These are phyloP conservation scores for Farysia itapuensis DNA, from an alignment of 1,284 basidiomycete genomes.

Conservation along the genomic window DNA sequence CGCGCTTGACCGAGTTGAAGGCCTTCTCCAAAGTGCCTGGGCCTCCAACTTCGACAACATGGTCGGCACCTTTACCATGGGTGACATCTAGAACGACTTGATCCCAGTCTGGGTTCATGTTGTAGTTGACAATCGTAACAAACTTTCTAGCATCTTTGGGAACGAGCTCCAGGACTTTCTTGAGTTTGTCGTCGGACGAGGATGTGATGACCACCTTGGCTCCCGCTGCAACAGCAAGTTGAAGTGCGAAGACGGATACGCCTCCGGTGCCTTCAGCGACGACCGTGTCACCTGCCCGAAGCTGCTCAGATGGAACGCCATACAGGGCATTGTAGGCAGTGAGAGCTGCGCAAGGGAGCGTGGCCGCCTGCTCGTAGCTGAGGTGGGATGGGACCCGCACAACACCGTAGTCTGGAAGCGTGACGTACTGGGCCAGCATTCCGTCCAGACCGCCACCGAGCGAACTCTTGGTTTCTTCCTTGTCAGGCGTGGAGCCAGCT, in stretches of 20 bases:
- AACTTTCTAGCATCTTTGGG: conserved; percentile 39
- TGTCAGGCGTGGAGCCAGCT: conserved; percentile 54
- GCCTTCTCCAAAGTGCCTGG: conserved; percentile 64
- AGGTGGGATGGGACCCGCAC: conserved; percentile 62
- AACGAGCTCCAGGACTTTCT: conserved; percentile 47
- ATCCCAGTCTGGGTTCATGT: conserved; percentile 66
- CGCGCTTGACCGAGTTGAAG: conserved; percentile 62
- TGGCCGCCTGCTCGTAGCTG: conserved; percentile 65
- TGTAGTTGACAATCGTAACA: conserved; percentile 64
- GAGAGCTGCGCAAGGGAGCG: conserved; percentile 64
- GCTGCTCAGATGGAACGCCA: conserved; percentile 62
- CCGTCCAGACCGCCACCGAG: conserved; percentile 66
- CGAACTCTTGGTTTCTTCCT: conserved; percentile 55
- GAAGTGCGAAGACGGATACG: conserved; percentile 66
- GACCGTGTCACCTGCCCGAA: conserved; percentile 63
- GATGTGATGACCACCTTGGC: conserved; percentile 68
- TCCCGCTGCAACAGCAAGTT: conserved; percentile 67
- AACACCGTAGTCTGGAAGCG: conserved; percentile 16
- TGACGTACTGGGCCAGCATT: conserved; percentile 66
- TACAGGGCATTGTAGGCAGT: conserved; percentile 65
- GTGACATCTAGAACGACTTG: conserved; percentile 66
- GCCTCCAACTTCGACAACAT: conserved; percentile 67
- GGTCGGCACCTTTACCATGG: conserved; percentile 65
- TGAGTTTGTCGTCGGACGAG: conserved; percentile 67
- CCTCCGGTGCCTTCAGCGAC: conserved; percentile 68